A percentile compares a stretch with the other conserved stretches of the same genome.
Evolutionary conservation across 192 early-diverging fungal genomes (phyloP).

Genomic region (Helicostylum pulchrum): DNA sequence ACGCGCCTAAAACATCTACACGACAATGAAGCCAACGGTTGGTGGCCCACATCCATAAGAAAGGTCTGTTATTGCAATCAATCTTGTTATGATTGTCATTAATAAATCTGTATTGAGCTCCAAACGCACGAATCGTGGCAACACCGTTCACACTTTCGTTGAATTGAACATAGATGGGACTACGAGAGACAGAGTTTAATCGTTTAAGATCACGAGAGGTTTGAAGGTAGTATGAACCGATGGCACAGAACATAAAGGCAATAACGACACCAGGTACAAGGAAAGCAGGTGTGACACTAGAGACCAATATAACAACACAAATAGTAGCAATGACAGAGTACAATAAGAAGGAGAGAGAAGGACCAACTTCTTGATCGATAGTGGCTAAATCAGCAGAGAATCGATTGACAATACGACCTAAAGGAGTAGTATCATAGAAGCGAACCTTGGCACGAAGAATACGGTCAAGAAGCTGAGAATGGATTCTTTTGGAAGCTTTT

Average conservation of each 20-base stretch:
- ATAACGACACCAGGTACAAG: slow-evolving; percentile 62
- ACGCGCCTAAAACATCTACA: slow-evolving; percentile 72
- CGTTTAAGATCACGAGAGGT: slow-evolving; percentile 89
- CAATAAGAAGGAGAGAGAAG: slow-evolving; percentile 49
- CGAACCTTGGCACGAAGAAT: slow-evolving; percentile 70
- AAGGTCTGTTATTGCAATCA: slow-evolving; percentile 83
- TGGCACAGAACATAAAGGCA: slow-evolving; percentile 51
- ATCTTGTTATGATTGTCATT: slow-evolving; percentile 55
- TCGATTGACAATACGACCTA: slow-evolving; percentile 77
- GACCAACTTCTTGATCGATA: slow-evolving; percentile 64
- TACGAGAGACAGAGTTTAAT: slow-evolving; percentile 71
- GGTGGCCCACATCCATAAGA: slow-evolving; percentile 80
- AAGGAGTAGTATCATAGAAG: slow-evolving; percentile 91
- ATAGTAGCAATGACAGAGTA: slow-evolving; percentile 48
- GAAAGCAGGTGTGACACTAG: slow-evolving; percentile 68
- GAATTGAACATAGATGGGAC: slow-evolving; percentile 80
- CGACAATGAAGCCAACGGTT: slow-evolving; percentile 89
- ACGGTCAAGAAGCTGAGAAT: slow-evolving; percentile 50
- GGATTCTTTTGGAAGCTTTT: slow-evolving; percentile 56
- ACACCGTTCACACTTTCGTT: slow-evolving; percentile 76
- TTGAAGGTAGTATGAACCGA: slow-evolving; percentile 73
- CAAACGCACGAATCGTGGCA: slow-evolving; percentile 84
- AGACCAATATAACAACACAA: slow-evolving; percentile 61
- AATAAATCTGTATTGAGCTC: slow-evolving; percentile 64
- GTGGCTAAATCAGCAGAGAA: slow-evolving; percentile 86